These are phyloP conservation scores for Kwoniella pini DNA, from an alignment of 768 basidiomycete species.

Conservation along the genomic window DNA sequence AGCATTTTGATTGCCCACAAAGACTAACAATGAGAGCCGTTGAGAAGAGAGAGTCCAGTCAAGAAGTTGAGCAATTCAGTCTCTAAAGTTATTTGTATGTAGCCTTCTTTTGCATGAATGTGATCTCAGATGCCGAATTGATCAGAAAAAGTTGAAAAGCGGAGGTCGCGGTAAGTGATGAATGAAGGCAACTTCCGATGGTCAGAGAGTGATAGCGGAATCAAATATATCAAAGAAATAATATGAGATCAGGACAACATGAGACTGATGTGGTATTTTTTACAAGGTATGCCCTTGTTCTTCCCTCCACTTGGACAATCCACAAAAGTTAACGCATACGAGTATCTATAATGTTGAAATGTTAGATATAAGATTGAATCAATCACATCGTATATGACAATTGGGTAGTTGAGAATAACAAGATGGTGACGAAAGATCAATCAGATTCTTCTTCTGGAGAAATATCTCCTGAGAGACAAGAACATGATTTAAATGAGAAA, in stretches of 20 bases:
- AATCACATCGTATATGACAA: too few relatives aligned
- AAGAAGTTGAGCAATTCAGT: too few relatives aligned
- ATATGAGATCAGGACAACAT: too few relatives aligned
- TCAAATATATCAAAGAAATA: background rate
- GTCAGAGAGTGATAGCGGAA: background rate
- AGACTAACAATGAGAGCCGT: too few relatives aligned
- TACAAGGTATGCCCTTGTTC: background rate
- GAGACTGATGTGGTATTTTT: conserved; percentile 1
- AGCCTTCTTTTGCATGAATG: too few relatives aligned
- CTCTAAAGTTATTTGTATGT: too few relatives aligned
- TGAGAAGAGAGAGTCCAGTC: too few relatives aligned
- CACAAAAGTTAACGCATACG: background rate
- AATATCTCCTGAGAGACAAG: background rate
- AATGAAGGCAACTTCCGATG: conserved; percentile 11
- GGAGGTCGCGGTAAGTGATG: background rate
- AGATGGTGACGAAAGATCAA: conserved; percentile 8
- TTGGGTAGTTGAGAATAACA: too few relatives aligned
- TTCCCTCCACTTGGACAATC: background rate
- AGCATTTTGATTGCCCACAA: conserved; percentile 17
- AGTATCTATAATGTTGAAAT: too few relatives aligned
- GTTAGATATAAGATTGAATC: too few relatives aligned
- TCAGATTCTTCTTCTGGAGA: conserved; percentile 2
- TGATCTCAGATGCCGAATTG: too few relatives aligned
- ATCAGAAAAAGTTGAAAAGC: conserved; percentile 2
- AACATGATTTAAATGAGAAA: background rate